Base-by-base conservation (phyloP, 495 filamentous ascomycete genomes). In the Annulohypoxylon bovei region DNA sequence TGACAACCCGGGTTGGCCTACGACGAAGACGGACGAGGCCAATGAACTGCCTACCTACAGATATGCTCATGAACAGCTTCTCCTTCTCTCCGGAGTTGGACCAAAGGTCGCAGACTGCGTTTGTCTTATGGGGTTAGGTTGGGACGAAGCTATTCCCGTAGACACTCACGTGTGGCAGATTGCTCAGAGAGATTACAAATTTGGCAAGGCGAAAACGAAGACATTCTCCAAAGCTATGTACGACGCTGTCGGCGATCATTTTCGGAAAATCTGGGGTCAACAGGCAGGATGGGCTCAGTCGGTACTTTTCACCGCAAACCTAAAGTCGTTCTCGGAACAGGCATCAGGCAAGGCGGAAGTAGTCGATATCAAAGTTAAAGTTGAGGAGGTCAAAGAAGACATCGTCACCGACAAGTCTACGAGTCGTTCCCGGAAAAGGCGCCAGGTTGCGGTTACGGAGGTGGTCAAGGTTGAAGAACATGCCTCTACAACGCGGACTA, bases 131-230 rank as follows among this genome's bases (percentile, higher is more conserved):
- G 97, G 95, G 11, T 81, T 99, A 4, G 95, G 95, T n/a, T 98
- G 96, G 93, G 89, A 91, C 6, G 95, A 98, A 77, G 88, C 93
- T 4, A 93, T 99, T 1, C 95, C 95, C 1, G 90, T 99, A 28
- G 95, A 99, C 80, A 99, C 95, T 3, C 95, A 99, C 84, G 95
- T 99, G 30, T 97, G 94, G 94, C 94, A 99, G 81, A 98, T 99
- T 67, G 95, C 95, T 0, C 93, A 95, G 75, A 84, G 95, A 47
- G 96, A 98, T 77, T 99, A 99, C 79, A 91, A 90, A 37, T 97
- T 98, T 62, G 92, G 92, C 2, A 95, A 92, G 30, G 86, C 86
- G 22, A 93, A 93, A 69, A 86, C 93, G 68, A 95, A 94, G 71
- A 94, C 92, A 30, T 83, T 99, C 61, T 97, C 89, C 14, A 95